Evolutionary conservation across 2,329 filamentous ascomycete species (phyloP).

Genomic region (Phyllosticta paracitricarpa): DNA sequence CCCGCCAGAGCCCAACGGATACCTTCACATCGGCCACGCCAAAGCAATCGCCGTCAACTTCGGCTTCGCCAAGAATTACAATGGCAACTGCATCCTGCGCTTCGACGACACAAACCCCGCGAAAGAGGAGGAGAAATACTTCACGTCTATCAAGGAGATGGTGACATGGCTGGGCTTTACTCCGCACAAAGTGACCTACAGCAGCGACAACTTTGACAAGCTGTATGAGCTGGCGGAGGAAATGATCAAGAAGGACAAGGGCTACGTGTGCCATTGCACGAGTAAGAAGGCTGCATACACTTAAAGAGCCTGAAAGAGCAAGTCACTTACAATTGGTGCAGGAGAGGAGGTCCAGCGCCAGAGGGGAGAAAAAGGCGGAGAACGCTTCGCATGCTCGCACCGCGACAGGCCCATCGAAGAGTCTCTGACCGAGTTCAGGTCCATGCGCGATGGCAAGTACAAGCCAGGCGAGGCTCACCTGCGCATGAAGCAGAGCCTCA

Average conservation of each 20-base stretch:
- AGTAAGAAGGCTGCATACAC: slow-evolving; percentile 27
- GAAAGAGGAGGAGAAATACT: slow-evolving; percentile 83
- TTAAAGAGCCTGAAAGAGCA: neutral
- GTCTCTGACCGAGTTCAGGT: slow-evolving; percentile 73
- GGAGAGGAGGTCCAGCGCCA: slow-evolving; percentile 78
- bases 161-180: slow-evolving; percentile 79
- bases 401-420: slow-evolving; percentile 64
- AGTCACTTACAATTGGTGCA: slow-evolving; percentile 21
- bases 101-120: slow-evolving; percentile 96
- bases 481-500: slow-evolving; percentile 81
- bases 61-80: slow-evolving; percentile 78
- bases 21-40: slow-evolving; percentile 83
- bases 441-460: slow-evolving; percentile 88
- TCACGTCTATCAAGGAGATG: slow-evolving; percentile 80
- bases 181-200: slow-evolving; percentile 71
- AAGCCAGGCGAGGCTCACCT: slow-evolving; percentile 73
- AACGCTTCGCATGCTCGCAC: slow-evolving; percentile 71
- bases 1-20: slow-evolving; percentile 69
- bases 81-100: slow-evolving; percentile 65
- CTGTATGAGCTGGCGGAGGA: slow-evolving; percentile 85
- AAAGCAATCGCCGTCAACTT: slow-evolving; percentile 97
- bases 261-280: slow-evolving; percentile 79
- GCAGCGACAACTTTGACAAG: slow-evolving; percentile 79
- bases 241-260: slow-evolving; percentile 59
- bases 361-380: slow-evolving; percentile 59